A percentile compares a stretch with the other conserved stretches of the same genome.
Evolutionary conservation across 192 early-diverging fungal species (phyloP).

Genomic region (Entomortierella lignicola): DNA sequence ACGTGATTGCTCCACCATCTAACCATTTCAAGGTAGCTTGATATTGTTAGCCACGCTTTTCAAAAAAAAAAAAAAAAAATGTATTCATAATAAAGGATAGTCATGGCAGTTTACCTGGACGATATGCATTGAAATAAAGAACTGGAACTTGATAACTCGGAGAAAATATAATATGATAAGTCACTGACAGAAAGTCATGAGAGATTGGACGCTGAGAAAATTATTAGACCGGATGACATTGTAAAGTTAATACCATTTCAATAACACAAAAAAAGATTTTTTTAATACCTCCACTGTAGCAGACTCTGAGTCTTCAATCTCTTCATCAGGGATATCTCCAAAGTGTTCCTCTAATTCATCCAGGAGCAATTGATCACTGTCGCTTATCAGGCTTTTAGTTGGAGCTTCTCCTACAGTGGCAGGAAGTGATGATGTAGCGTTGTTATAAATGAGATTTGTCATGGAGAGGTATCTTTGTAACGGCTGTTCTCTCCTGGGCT

Average conservation of each 20-base stretch:
- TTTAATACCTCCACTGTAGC: neutral
- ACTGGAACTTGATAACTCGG: conserved; percentile 69
- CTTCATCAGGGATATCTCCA: conserved; percentile 8
- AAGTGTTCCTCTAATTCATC: conserved; percentile 26
- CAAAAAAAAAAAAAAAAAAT: neutral
- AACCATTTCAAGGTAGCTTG: too few relatives aligned
- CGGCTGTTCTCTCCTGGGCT: conserved; percentile 16
- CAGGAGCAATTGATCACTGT: conserved; percentile 14
- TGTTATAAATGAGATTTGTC: conserved; percentile 2
- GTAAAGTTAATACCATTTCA: neutral
- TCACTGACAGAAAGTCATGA: conserved; percentile 41
- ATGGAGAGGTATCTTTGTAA: conserved; percentile 23
- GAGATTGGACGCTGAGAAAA: neutral
- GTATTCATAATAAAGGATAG: neutral
- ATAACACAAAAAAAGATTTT: neutral
- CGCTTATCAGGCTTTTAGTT: neutral
- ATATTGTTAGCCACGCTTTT: too few relatives aligned
- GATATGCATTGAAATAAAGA: conserved; percentile 68
- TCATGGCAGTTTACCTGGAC: conserved; percentile 38
- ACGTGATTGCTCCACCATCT: conserved; percentile 52
- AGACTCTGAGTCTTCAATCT: neutral
- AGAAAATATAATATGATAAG: conserved; percentile 72
- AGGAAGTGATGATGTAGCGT: neutral
- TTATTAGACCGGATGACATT: neutral
- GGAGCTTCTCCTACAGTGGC: neutral